Percentiles rank a stretch among this genome's conserved stretches.
Conservation (phyloP, 805 yeast genomes). For the Ogataea angusta region DNA sequence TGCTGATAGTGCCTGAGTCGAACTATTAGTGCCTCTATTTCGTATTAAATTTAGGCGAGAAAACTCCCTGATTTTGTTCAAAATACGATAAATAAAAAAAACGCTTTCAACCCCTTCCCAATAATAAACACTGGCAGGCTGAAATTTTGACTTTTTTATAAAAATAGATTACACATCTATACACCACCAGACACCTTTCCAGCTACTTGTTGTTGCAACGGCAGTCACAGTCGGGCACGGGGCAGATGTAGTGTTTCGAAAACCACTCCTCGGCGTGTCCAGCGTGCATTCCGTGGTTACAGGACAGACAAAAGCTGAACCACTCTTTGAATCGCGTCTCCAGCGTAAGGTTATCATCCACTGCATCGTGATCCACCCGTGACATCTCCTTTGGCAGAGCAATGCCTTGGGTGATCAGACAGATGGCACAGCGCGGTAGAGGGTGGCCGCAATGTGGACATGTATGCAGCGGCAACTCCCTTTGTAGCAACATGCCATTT, state of each 20-base stretch:
- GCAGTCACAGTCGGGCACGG: slow-evolving; percentile 91
- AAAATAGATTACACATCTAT: slow-evolving; percentile 1
- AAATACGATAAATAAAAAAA: slow-evolving; percentile 10
- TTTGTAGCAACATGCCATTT: neutral
- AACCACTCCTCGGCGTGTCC: slow-evolving; percentile 98
- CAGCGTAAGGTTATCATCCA: slow-evolving; percentile 21
- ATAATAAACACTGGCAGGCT: neutral
- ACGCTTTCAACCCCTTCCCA: slow-evolving; percentile 5
- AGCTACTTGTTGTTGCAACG: slow-evolving; percentile 55
- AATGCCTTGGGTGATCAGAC: slow-evolving; percentile 74
- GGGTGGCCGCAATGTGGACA: slow-evolving; percentile 90
- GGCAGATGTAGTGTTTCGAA: slow-evolving; percentile 79
- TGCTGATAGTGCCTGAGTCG: neutral
- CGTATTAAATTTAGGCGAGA: neutral
- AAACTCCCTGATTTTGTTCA: slow-evolving; percentile 6
- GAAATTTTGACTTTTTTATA: neutral
- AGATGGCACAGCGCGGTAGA: slow-evolving; percentile 87
- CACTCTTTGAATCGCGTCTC: slow-evolving; percentile 62
- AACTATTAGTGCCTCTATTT: neutral
- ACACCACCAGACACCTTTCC: neutral
- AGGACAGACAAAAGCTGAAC: slow-evolving; percentile 88
- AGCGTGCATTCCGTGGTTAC: slow-evolving; percentile 94
- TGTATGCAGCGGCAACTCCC: slow-evolving; percentile 15
- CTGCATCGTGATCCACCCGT: slow-evolving; percentile 24
- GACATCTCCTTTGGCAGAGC: slow-evolving; percentile 46